phyloP scores from a whole-genome alignment of 352 stramenopile species.

The Phytophthora macrochlamydospora region DNA sequence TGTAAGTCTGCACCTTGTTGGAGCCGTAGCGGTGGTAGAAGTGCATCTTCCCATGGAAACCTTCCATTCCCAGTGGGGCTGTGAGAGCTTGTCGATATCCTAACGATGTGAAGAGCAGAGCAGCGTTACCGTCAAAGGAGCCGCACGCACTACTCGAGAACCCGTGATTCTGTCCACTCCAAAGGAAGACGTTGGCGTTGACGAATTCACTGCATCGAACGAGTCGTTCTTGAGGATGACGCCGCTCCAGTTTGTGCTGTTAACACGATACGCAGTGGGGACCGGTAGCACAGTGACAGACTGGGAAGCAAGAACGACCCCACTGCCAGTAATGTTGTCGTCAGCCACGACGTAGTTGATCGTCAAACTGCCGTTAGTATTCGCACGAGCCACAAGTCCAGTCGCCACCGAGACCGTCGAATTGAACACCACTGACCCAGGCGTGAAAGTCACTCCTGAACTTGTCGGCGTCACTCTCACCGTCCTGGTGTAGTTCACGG shows the following conservation, averaged over 20 bases:
- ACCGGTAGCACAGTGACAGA: slow-evolving; percentile 43
- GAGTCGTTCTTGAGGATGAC: slow-evolving; percentile 63
- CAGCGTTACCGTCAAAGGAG: slow-evolving; percentile 38
- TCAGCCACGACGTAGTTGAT: slow-evolving; percentile 40
- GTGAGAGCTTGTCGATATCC: slow-evolving; percentile 58
- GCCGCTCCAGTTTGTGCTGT: slow-evolving; percentile 46
- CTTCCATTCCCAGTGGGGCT: slow-evolving; percentile 43
- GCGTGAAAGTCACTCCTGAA: slow-evolving; percentile 36
- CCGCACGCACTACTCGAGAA: slow-evolving; percentile 64
- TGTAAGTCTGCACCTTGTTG: slow-evolving; percentile 45
- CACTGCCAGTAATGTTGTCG: slow-evolving; percentile 9
- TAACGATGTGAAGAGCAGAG: slow-evolving; percentile 71
- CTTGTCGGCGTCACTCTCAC: slow-evolving; percentile 43
- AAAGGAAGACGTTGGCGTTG: slow-evolving; percentile 34
- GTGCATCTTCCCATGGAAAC: slow-evolving; percentile 66
- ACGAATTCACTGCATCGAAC: slow-evolving; percentile 43
- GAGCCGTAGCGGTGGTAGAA: slow-evolving; percentile 74
- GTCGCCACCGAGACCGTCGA: slow-evolving; percentile 11
- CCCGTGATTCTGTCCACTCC: slow-evolving; percentile 57
- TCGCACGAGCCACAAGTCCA: slow-evolving; percentile 23
- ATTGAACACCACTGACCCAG: slow-evolving; percentile 31
- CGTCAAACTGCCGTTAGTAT: slow-evolving; percentile 18
- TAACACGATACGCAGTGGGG: slow-evolving; percentile 41
- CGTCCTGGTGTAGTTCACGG: slow-evolving; percentile 3
- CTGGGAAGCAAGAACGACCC: slow-evolving; percentile 17